Evolutionary conservation across 2,329 filamentous ascomycete species (phyloP), one percentile per base, ranked within the genome.

Genomic region (Ophiostoma piceae): DNA sequence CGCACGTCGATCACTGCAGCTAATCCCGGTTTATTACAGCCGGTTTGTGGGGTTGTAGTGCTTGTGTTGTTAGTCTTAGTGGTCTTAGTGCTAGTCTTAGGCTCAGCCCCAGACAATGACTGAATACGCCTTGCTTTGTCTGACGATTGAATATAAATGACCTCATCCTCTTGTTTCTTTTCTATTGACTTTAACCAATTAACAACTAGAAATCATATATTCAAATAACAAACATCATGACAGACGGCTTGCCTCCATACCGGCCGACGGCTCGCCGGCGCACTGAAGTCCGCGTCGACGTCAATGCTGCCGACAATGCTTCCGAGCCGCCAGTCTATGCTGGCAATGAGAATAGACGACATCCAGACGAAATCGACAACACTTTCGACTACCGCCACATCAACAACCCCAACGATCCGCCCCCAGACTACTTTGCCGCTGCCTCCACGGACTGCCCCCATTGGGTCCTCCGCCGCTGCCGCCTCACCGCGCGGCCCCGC

Each of bases 391-490:
- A 57, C 19, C 51, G 51, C 51, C 8, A 14, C 7, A 57, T 57
- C 9, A 12, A 1, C 39, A 12, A n/a, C 7, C 57, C 60, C 60
- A 6, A 7, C 32, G 2, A 16, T 11, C 65, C 39, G 12, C 41
- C 32, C 22, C 65, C 65, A 39, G 16, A 37, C 66, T 65, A 65
- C 62, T 65, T 39, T 39, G 19, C 62, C 37, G n/a, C 39, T 1
- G 35, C 62, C 29, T 8, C 57, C 7, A 5, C 37, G 2, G 66
- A 64, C 43, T 71, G 71, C 41, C 47, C 29, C 29, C 68, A 70
- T 64, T 71, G 71, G 71, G 32, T 57, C n/a, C 19, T 6, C 2
- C 64, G 62, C 54, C 67, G 68, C 51, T 71, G 71, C 65, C 9
- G 6, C 14, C 29, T 71, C 67, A 71, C 54, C 2, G 67, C 62